Base-by-base conservation (phyloP, 805 yeast genomes). In the Starmerella asiatica region DNA sequence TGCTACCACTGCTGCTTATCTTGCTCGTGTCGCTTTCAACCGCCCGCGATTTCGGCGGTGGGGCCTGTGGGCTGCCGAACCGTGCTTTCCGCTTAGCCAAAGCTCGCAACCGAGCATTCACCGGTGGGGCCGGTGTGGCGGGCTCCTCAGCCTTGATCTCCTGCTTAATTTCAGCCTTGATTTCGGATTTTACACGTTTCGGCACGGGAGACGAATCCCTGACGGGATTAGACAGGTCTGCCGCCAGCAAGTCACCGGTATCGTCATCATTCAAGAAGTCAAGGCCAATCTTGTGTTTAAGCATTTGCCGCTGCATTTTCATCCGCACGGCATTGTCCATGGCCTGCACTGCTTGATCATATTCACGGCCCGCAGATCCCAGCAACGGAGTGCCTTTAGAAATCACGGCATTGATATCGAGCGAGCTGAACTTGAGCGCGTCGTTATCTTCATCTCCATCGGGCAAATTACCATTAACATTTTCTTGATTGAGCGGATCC, bases 31-130 rank as follows among this genome's bases (percentile, higher is more conserved):
- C 37, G 34, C 34, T 27, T 37, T 45, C 51, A 11, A 49, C 40
- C 16, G 46, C 48, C 14, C 45, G 47, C 6, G 56, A 49, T 24
- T 63, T 61, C 15, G 46, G 34, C 7, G 49, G 38, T 8, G 46
- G 43, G 8, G 48, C 42, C 30, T 34, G 42, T 1, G 49, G 52
- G 16, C 55, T 46, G 15, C 56, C 55, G 38, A 73, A 76, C 56
- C 80, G 83, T 4, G 93, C 91, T 55, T 79, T 76, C 53, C 97
- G 71, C 52, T 80, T 79, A n/a, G 94, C 94, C 82, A 88, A 75
- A 1, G 95, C 97, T 45, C 83, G 72, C 68, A 85, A 71, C 57
- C 96, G 73, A 0, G 93, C 68, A 33, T 53, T 56, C 1, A 60
- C 48, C 12, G 48, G 37, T 23, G 26, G 26, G 7, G 26, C 7